A percentile compares a stretch with the other conserved stretches of the same genome.
Evolutionary conservation across 2,329 filamentous ascomycete species (phyloP).

Genomic region (Chaetomiaceae sp.): DNA sequence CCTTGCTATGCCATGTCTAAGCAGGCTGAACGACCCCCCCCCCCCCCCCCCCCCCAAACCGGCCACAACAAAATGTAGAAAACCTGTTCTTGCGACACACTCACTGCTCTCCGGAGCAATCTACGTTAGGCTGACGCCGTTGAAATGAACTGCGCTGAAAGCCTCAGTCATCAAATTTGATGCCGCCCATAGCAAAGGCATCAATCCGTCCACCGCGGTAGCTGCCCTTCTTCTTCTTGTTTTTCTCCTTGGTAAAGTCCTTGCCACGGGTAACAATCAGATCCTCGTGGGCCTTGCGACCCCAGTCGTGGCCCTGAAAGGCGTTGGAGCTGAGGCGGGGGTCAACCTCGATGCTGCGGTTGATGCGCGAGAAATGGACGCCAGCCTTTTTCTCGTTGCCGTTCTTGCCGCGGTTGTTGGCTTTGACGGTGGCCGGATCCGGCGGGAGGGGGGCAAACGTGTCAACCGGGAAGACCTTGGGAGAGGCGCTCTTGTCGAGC

Average conservation of each 20-base stretch:
- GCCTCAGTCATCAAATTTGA: conserved; percentile 85
- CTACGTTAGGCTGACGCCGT: no score
- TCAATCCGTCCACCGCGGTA: conserved; percentile 90
- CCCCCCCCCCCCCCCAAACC: not conserved
- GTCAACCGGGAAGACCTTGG: conserved; percentile 39
- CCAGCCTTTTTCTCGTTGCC: conserved; percentile 49
- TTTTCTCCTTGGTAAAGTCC: conserved; percentile 99
- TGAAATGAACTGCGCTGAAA: not conserved
- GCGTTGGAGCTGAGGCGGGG: conserved; percentile 70
- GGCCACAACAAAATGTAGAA: not conserved
- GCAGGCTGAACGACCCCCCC: not conserved
- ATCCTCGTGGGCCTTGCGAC: conserved; percentile 81
- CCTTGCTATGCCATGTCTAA: conserved; percentile 13
- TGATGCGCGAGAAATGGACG: conserved; percentile 73
- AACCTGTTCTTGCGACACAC: not conserved
- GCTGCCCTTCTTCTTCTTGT: conserved; percentile 91
- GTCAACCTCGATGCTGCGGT: conserved; percentile 64
- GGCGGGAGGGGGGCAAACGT: conserved; percentile 50
- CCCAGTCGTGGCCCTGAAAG: conserved; percentile 82
- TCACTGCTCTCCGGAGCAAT: no score
- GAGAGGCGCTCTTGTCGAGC: conserved; percentile 47
- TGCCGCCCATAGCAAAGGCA: conserved; percentile 72
- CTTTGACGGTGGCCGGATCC: conserved; percentile 37
- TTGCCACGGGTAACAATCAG: conserved; percentile 89
- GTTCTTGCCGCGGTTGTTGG: conserved; percentile 38